A percentile compares a stretch with the other conserved stretches of the same genome.
phyloP scores from a whole-genome alignment of 805 yeast species.

The Starmerella stellata region DNA sequence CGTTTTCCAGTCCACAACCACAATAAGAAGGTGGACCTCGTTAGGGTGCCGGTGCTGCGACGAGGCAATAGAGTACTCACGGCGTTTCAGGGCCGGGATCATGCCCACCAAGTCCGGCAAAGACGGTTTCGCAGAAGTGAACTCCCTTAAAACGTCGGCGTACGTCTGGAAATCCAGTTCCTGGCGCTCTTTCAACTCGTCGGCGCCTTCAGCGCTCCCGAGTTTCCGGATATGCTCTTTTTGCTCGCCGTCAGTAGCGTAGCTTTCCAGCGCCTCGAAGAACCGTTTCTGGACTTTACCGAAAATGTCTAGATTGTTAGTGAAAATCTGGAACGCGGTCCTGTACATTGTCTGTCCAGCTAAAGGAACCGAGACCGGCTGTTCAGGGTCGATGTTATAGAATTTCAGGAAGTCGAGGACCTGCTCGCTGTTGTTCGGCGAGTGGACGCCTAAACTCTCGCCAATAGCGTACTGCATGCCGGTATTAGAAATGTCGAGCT shows the following conservation, averaged over 20 bases:
- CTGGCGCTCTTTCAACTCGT: conserved; percentile 61
- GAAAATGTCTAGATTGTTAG: conserved; percentile 67
- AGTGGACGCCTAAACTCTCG: conserved; percentile 92
- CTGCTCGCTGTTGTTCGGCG: conserved; percentile 49
- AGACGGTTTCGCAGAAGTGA: conserved; percentile 64
- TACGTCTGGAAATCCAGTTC: conserved; percentile 70
- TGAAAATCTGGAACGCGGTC: conserved; percentile 64
- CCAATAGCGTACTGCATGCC: conserved; percentile 86
- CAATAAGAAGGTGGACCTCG: conserved; percentile 77
- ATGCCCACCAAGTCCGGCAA: conserved; percentile 50
- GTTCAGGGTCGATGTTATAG: conserved; percentile 56
- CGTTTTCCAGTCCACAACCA: conserved; percentile 92
- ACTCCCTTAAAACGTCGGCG: conserved; percentile 63
- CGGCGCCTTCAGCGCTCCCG: conserved; percentile 67
- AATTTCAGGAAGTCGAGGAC: conserved; percentile 51
- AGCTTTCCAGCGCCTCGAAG: conserved; percentile 63
- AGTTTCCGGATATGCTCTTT: conserved; percentile 42
- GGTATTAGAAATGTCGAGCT: conserved; percentile 78
- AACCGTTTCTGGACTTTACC: conserved; percentile 94
- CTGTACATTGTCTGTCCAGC: conserved; percentile 32
- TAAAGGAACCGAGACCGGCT: conserved; percentile 51
- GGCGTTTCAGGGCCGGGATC: conserved; percentile 77
- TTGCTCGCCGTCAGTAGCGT: conserved; percentile 52
- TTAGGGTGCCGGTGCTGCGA: conserved; percentile 84
- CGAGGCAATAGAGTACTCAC: conserved; percentile 95